Conservation (phyloP, 257 asterid genomes). For the Nicotiana tabacum region DNA sequence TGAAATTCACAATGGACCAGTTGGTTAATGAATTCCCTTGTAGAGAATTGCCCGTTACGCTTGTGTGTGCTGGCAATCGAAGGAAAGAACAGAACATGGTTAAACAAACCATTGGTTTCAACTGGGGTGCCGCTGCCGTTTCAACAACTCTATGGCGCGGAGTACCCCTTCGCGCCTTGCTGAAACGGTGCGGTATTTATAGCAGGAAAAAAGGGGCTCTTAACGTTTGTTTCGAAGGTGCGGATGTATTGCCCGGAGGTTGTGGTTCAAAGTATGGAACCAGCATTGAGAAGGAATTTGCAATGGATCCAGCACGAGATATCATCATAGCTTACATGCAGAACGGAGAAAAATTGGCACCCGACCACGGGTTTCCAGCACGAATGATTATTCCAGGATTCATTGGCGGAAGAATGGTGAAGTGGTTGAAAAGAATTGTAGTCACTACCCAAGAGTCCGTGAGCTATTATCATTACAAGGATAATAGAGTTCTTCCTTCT, state of each 20-base stretch:
- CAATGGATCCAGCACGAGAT: constrained; percentile 81
- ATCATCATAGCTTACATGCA: constrained; percentile 85
- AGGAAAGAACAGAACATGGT: constrained; percentile 94
- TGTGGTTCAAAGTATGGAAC: constrained; percentile 91
- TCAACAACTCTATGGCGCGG: constrained; percentile 91
- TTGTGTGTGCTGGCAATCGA: constrained; percentile 89
- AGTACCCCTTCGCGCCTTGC: constrained; percentile 56
- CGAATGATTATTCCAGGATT: constrained; percentile 82
- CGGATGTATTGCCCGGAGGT: constrained; percentile 85
- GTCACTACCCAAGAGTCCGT: constrained; percentile 69
- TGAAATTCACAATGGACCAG: constrained; percentile 59
- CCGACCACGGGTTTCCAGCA: constrained; percentile 91
- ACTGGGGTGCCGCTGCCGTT: constrained; percentile 87
- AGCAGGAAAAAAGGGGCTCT: constrained; percentile 47
- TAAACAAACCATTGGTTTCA: constrained; percentile 71
- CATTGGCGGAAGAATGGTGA: constrained; percentile 95
- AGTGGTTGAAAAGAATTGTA: constrained; percentile 72
- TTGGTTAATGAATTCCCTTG: constrained; percentile 46
- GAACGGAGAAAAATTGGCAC: constrained; percentile 60
- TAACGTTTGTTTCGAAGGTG: constrained; percentile 82
- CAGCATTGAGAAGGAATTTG: constrained; percentile 48
- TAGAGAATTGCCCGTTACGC: constrained; percentile 62
- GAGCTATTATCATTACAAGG: constrained; percentile 67
- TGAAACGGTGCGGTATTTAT: constrained; percentile 62
- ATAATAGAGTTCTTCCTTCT: constrained; percentile 75